Percentiles rank a stretch among this genome's conserved stretches.
Conservation (phyloP, 495 filamentous ascomycete species). For the Beverwykella pulmonaria region DNA sequence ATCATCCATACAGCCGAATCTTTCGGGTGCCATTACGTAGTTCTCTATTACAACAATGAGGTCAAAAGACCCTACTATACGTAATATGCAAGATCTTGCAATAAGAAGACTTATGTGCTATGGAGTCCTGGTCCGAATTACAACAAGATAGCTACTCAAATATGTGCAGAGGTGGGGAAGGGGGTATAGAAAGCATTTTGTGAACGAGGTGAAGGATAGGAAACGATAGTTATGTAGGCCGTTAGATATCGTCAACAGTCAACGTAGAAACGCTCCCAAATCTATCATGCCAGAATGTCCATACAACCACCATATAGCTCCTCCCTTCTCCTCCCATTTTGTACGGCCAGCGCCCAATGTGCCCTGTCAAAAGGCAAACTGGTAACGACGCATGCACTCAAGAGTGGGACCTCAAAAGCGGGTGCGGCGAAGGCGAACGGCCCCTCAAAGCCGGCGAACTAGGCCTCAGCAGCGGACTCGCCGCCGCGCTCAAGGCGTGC, state of each 20-base stretch:
- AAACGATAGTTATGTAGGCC: background rate
- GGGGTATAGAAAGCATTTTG: background rate
- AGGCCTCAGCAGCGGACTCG: conserved; percentile 33
- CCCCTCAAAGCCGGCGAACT: conserved; percentile 35
- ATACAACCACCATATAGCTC: background rate
- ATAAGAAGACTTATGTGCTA: background rate
- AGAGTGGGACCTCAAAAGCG: conserved; percentile 1
- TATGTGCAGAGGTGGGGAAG: background rate
- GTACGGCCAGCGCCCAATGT: background rate
- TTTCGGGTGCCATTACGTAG: no score
- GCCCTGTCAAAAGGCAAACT: background rate
- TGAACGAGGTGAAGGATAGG: background rate
- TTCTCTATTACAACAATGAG: no score
- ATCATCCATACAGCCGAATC: no score
- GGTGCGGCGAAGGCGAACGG: conserved; percentile 30
- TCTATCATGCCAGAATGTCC: background rate
- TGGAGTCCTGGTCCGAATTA: background rate
- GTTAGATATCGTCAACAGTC: background rate
- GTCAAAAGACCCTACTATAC: no score
- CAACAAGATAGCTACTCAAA: background rate
- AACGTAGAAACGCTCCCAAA: background rate
- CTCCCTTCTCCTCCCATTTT: background rate
- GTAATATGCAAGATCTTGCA: no score
- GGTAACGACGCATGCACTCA: background rate
- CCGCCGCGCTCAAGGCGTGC: conserved; percentile 33